Conservation (phyloP, 352 stramenopile species). For the Pythium phragmiticola region DNA sequence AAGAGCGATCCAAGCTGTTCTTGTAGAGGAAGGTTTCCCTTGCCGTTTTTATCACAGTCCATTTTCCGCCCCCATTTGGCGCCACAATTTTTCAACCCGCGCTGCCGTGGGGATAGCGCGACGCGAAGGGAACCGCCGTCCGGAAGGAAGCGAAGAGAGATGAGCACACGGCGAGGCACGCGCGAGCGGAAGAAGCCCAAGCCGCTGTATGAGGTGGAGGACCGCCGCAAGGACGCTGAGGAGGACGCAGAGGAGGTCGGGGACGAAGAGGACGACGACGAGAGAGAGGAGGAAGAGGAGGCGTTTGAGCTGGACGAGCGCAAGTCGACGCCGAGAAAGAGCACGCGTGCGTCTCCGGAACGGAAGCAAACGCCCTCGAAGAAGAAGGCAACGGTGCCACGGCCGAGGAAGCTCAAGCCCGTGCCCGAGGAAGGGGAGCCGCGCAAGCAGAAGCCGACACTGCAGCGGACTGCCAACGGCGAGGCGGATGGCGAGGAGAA, state of each 20-base stretch:
- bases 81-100: conserved; percentile 30
- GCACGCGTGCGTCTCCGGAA: not conserved
- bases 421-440: conserved; percentile 30
- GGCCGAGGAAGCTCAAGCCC: conserved; percentile 35
- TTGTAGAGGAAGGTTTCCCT: conserved; percentile 49
- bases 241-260: conserved; percentile 27
- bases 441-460: conserved; percentile 13
- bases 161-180: conserved; percentile 53
- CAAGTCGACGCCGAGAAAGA: conserved; percentile 22
- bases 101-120: not conserved
- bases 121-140: conserved; percentile 2
- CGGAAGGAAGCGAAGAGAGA: conserved; percentile 14
- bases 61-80: conserved; percentile 13
- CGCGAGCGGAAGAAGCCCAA: conserved; percentile 67
- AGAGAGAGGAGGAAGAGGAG: conserved; percentile 26
- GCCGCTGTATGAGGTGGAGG: conserved; percentile 68
- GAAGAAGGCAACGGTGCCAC: conserved; percentile 13
- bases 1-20: conserved; percentile 13
- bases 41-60: conserved; percentile 1
- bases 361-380: conserved; percentile 10
- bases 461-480: conserved; percentile 1
- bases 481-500: conserved; percentile 8
- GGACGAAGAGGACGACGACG: conserved; percentile 28
- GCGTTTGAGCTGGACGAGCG: conserved; percentile 30
- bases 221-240: conserved; percentile 34